Percentiles rank a stretch among this genome's conserved stretches.
Conservation (phyloP, 2,329 filamentous ascomycete species). For the Plectosphaerella cucumerina region DNA sequence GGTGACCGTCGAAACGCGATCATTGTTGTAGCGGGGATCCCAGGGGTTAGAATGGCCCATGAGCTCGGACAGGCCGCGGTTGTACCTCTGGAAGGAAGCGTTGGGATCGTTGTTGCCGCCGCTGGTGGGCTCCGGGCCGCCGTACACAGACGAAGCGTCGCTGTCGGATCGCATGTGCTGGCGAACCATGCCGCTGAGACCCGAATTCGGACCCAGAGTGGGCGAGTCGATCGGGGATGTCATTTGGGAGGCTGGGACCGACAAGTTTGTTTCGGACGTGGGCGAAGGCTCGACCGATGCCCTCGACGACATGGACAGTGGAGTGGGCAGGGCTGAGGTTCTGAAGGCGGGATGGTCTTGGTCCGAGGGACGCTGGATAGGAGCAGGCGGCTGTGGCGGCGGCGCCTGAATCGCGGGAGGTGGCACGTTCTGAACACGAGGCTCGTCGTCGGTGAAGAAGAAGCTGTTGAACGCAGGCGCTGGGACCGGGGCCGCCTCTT, state of each 20-base stretch:
- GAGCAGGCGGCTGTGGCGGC: not conserved
- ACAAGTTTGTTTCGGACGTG: slow-evolving; percentile 15
- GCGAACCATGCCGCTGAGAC: slow-evolving; percentile 76
- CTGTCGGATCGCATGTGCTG: slow-evolving; percentile 82
- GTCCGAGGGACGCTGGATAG: slow-evolving; percentile 42
- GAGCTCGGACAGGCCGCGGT: slow-evolving; percentile 23
- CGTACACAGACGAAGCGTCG: slow-evolving; percentile 75
- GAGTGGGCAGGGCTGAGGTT: slow-evolving; percentile 35
- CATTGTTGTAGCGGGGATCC: slow-evolving; percentile 21
- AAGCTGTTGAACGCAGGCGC: slow-evolving; percentile 27
- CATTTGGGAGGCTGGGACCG: slow-evolving; percentile 14
- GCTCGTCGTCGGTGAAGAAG: slow-evolving; percentile 30
- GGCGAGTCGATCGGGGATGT: slow-evolving; percentile 62
- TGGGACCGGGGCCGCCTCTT: slow-evolving; percentile 22
- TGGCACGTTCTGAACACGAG: not conserved
- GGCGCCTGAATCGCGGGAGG: not conserved
- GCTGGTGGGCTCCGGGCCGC: slow-evolving; percentile 31
- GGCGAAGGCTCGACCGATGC: slow-evolving; percentile 24
- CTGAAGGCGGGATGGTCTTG: slow-evolving; percentile 52
- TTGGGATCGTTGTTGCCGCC: slow-evolving; percentile 32
- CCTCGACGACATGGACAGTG: slow-evolving; percentile 29
- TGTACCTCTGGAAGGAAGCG: not conserved
- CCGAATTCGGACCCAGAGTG: slow-evolving; percentile 66
- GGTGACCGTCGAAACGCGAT: slow-evolving; percentile 7
- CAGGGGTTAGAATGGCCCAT: slow-evolving; percentile 37